Evolutionary conservation across 306 rosid genomes (phyloP).

Genomic region (Dicorynia guianensis): DNA sequence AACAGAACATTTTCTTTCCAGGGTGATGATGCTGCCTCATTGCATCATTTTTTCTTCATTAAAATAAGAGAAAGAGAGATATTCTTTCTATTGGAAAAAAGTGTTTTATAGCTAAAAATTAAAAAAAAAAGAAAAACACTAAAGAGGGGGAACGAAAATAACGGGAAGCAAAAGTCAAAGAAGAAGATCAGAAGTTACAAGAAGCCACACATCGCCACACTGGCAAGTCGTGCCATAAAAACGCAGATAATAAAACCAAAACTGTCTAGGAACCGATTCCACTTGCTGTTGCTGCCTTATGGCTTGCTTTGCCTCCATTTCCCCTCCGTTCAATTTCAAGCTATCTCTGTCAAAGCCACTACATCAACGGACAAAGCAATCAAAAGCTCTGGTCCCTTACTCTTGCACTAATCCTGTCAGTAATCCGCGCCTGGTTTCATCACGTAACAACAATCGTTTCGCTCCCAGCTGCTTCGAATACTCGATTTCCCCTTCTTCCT

Average conservation of each 20-base stretch:
- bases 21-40: too few relatives aligned
- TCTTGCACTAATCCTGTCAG: conserved; percentile 13
- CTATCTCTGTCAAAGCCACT: conserved; percentile 37
- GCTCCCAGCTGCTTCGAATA: conserved; percentile 34
- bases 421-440: conserved; percentile 30
- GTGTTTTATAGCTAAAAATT: too few relatives aligned
- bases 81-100: too few relatives aligned
- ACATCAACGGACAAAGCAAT: conserved; percentile 43
- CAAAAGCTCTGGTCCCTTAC: conserved; percentile 42
- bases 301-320: conserved; percentile 56
- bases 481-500: conserved; percentile 38
- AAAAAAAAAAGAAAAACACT: too few relatives aligned
- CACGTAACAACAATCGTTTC: conserved; percentile 39
- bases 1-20: too few relatives aligned
- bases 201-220: too few relatives aligned
- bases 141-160: too few relatives aligned
- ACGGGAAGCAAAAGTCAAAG: too few relatives aligned
- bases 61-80: too few relatives aligned
- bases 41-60: too few relatives aligned
- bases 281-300: conserved; percentile 42
- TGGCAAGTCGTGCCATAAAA: too few relatives aligned
- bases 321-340: conserved; percentile 48
- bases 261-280: conserved; percentile 20
- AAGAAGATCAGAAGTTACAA: too few relatives aligned
- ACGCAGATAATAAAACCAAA: conserved; percentile 29